Percentiles rank a stretch among this genome's conserved stretches.
phyloP scores from a whole-genome alignment of 768 basidiomycete species.

The Myochromella boudieri region DNA sequence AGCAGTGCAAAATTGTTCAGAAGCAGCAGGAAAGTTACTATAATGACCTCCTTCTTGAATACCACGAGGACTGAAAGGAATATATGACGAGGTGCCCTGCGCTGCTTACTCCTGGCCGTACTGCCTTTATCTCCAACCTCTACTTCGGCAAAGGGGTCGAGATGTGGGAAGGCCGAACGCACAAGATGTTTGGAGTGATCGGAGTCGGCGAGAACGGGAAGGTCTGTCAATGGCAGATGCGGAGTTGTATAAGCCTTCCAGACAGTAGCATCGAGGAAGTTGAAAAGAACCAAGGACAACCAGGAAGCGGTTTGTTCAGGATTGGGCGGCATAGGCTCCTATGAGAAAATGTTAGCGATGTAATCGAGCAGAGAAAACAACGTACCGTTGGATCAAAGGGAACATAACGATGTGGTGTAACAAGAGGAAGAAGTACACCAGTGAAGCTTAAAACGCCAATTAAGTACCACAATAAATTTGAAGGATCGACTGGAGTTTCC shows the following conservation, averaged over 20 bases:
- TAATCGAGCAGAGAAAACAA: background rate
- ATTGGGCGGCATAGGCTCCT: conserved; percentile 36
- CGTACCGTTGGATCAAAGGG: conserved; percentile 50
- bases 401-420: conserved; percentile 53
- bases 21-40: conserved; percentile 25
- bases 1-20: conserved; percentile 23
- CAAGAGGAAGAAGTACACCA: conserved; percentile 50
- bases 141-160: conserved; percentile 15
- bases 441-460: conserved; percentile 41
- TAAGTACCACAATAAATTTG: conserved; percentile 54
- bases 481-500: conserved; percentile 42
- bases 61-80: conserved; percentile 41
- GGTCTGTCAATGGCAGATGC: conserved; percentile 47
- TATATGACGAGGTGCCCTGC: conserved; percentile 31
- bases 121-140: conserved; percentile 29
- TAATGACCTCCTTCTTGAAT: conserved; percentile 29
- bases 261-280: conserved; percentile 54
- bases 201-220: conserved; percentile 65
- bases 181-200: conserved; percentile 38
- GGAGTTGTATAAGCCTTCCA: conserved; percentile 40
- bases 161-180: conserved; percentile 22
- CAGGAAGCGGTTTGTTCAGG: conserved; percentile 53
- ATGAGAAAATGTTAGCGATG: background rate
- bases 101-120: conserved; percentile 33
- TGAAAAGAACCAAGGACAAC: conserved; percentile 41